Evolutionary conservation across 1,284 basidiomycete genomes (phyloP), one percentile per base, ranked within the genome.

Genomic region (Rhodotorula mucilaginosa): DNA sequence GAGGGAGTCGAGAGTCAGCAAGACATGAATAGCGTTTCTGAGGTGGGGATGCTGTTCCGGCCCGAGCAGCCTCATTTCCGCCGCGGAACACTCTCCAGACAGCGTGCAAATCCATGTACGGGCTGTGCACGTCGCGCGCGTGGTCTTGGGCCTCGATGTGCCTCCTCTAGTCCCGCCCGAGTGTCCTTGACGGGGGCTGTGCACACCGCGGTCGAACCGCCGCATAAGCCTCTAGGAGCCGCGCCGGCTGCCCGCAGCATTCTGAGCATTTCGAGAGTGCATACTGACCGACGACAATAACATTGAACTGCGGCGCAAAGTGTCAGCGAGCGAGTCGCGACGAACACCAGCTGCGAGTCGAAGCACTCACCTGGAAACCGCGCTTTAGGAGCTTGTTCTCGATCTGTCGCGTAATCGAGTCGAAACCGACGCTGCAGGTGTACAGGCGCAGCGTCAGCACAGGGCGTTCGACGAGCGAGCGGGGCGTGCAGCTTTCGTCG

Each of bases 361-460:
- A 26, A 19, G 8, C 29, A 29, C 64, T 29, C 18, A 66, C 71
- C 47, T 57, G 39, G 62, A 67, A 68, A 5, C 85, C 97, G 92
- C 86, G 97, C 85, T 98, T 98, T 84, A 99, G 88, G 79, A 98
- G 89, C 87, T 98, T 99, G 86, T 94, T 91, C 86, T 99, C 96
- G 80, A 99, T 97, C 84, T 98, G 96, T 81, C 90, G 88, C 67
- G 96, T 97, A 83, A 98, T 69, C 18, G 70, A 63, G 58, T 76
- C 75, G 61, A 76, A 76, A 0, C 75, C 75, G 48, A 76, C 75
- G 39, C 74, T 76, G 70, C 31, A 34, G 21, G 49, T 31, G 23
- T 3, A 29, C 8, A 31, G 13, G 26, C 21, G 31, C 47, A 51
- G 44, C 19, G 39, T 18, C 26, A 29, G 54, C 21, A 26, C 16